These are phyloP conservation scores for Leptomonas seymouri DNA, from an alignment of 208 protist species.

Conservation along the genomic window DNA sequence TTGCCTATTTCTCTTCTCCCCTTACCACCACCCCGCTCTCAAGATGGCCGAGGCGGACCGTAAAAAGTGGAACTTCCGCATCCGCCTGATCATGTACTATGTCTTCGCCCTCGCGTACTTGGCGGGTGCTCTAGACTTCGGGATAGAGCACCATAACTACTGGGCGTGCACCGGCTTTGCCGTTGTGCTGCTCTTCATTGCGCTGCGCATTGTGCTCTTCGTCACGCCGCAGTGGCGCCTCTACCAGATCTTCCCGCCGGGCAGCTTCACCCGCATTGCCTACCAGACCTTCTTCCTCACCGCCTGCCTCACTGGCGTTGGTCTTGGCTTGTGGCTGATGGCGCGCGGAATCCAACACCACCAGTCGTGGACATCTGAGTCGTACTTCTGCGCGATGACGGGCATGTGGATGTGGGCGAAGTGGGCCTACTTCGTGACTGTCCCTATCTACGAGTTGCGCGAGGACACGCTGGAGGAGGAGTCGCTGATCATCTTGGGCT, in stretches of 20 bases:
- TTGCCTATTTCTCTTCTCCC: not conserved
- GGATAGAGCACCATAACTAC: conserved; percentile 61
- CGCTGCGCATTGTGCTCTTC: conserved; percentile 38
- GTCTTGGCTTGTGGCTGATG: conserved; percentile 64
- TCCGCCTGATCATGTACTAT: conserved; percentile 43
- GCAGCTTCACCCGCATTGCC: conserved; percentile 34
- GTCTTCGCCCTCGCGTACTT: conserved; percentile 56
- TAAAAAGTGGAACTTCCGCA: conserved; percentile 10
- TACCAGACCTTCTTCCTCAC: conserved; percentile 52
- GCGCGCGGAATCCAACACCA: conserved; percentile 45
- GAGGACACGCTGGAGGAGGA: conserved; percentile 50
- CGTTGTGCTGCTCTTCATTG: conserved; percentile 52
- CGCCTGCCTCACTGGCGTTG: conserved; percentile 39
- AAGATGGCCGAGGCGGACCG: conserved; percentile 18
- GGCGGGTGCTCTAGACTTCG: conserved; percentile 45
- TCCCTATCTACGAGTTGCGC: conserved; percentile 49
- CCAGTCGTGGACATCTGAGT: conserved; percentile 60
- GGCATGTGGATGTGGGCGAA: conserved; percentile 65
- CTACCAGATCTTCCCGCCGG: conserved; percentile 47
- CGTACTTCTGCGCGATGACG: conserved; percentile 79
- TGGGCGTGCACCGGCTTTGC: conserved; percentile 65
- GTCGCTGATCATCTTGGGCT: conserved; percentile 20
- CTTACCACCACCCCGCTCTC: not conserved
- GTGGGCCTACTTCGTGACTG: conserved; percentile 68
- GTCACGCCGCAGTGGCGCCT: conserved; percentile 40